Conservation (phyloP, 139 green algal species). For the Chlamydomonas sp. region DNA sequence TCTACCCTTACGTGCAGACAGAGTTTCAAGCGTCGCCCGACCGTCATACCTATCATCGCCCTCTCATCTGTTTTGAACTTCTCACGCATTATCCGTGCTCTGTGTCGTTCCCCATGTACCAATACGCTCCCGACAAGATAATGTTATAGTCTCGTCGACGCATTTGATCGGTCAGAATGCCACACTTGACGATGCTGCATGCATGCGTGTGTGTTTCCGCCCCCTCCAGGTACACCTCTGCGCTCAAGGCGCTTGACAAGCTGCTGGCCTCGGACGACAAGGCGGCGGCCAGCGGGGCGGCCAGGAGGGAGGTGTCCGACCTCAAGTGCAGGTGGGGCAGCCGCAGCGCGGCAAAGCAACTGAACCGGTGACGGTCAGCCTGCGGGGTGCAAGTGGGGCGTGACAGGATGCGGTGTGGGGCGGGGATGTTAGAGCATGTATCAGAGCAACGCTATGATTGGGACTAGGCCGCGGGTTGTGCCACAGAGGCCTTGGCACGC, state of each 20-base stretch:
- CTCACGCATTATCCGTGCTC: no score
- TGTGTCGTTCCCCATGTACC: no score
- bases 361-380: no score
- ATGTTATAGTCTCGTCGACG: not conserved
- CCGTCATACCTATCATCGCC: no score
- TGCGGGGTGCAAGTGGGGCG: no score
- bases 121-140: not conserved
- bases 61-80: no score
- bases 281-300: slow-evolving; percentile 7
- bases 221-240: slow-evolving; percentile 34
- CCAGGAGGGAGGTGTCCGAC: slow-evolving; percentile 51
- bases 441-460: no score
- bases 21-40: no score
- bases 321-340: slow-evolving; percentile 52
- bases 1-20: no score
- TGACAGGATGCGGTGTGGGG: no score
- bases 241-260: slow-evolving; percentile 56
- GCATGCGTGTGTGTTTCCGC: not conserved
- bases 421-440: no score
- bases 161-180: not conserved
- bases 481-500: not conserved
- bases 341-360: no score
- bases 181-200: not conserved
- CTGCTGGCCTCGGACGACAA: slow-evolving; percentile 26
- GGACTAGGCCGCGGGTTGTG: not conserved